These are phyloP conservation scores for Rhizomucor miehei DNA, from an alignment of 371 early-diverging fungal genomes.

Conservation along the genomic window DNA sequence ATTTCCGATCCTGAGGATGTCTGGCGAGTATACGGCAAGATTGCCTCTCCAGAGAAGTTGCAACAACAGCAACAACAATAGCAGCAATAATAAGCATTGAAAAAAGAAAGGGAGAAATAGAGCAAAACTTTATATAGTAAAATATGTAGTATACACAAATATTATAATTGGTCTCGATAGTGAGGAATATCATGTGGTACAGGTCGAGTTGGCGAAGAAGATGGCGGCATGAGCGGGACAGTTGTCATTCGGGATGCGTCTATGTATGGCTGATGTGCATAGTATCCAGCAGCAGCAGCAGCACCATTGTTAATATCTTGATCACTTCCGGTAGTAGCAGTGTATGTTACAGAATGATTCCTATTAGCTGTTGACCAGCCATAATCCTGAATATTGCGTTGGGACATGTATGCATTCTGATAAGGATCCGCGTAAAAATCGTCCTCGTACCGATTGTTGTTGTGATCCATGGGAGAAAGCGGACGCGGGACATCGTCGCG, in stretches of 20 bases:
- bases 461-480: conserved; percentile 1
- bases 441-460: conserved; percentile 1
- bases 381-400: background rate
- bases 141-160: background rate
- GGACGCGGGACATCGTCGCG: conserved; percentile 1
- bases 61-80: conserved; percentile 13
- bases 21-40: conserved; percentile 74
- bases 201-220: background rate
- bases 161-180: background rate
- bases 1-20: conserved; percentile 61
- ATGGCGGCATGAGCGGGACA: background rate
- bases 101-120: background rate
- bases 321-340: background rate
- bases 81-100: background rate
- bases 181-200: background rate
- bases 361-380: background rate
- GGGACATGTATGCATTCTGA: background rate
- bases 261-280: background rate
- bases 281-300: background rate
- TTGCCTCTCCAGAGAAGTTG: conserved; percentile 49
- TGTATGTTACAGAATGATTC: background rate
- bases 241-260: background rate
- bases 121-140: background rate
- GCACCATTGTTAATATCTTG: background rate
- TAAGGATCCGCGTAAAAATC: conserved; percentile 10